phyloP scores from a whole-genome alignment of 441 rosid genomes.

The Gossypium davidsonii region DNA sequence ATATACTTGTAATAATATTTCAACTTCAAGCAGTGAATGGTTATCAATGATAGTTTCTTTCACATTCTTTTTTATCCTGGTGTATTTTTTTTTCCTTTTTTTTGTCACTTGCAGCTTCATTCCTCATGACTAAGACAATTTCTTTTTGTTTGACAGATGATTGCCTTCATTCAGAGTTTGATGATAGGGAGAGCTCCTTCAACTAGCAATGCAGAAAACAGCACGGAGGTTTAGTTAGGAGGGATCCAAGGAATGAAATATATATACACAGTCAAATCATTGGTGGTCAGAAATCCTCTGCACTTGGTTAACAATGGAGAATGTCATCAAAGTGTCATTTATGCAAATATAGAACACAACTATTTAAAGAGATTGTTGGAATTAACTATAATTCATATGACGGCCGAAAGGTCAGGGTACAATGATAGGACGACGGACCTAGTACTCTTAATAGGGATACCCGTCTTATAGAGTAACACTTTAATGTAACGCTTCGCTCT shows the following conservation, averaged over 20 bases:
- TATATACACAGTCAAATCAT: not conserved
- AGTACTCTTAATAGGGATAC: too few species aligned
- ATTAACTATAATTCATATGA: too few species aligned
- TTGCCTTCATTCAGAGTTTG: constrained; percentile 63
- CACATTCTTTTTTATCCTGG: not conserved
- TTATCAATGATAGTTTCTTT: not conserved
- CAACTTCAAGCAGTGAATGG: not conserved
- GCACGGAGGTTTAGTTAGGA: not conserved
- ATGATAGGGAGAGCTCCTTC: constrained; percentile 33
- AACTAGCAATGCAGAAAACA: constrained; percentile 15
- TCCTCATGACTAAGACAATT: not conserved
- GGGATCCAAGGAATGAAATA: not conserved
- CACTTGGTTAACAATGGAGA: not conserved
- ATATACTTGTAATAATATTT: not conserved
- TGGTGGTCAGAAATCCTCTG: not conserved
- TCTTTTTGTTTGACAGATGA: constrained; percentile 39
- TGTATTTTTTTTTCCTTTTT: not conserved
- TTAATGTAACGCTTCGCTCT: too few species aligned
- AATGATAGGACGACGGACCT: too few species aligned
- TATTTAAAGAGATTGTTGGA: not conserved
- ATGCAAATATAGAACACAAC: not conserved
- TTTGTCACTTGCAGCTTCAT: not conserved
- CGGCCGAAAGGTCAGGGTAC: too few species aligned
- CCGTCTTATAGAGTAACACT: too few species aligned
- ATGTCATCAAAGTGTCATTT: not conserved